phyloP scores from a whole-genome alignment of 208 protist species.

The Balamuthia mandrillaris region DNA sequence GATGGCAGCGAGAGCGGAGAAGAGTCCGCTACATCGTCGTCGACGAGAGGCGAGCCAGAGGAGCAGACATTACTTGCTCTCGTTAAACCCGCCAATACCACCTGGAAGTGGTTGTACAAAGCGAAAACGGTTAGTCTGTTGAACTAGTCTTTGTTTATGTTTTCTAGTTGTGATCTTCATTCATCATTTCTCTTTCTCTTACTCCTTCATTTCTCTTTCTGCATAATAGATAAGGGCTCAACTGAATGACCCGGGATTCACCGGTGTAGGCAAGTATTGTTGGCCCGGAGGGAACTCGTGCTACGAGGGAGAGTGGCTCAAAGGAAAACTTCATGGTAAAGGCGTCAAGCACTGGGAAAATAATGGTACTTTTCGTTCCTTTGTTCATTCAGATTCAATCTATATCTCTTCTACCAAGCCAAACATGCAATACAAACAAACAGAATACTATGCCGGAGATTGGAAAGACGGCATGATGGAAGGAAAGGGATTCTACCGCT shows the following conservation, averaged over 20 bases:
- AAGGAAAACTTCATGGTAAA: neutral
- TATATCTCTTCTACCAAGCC: too few species aligned
- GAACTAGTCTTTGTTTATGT: neutral
- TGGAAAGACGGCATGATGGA: slow-evolving; percentile 35
- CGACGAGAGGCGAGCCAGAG: too few species aligned
- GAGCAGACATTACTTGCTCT: too few species aligned
- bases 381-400: too few species aligned
- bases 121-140: neutral
- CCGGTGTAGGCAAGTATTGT: neutral
- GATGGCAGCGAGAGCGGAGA: too few species aligned
- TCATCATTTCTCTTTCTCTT: too few species aligned
- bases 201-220: neutral
- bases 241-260: neutral
- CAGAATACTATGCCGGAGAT: slow-evolving; percentile 22
- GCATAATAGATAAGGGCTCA: neutral
- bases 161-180: neutral
- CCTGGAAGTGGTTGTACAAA: slow-evolving; percentile 26
- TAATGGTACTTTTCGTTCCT: neutral
- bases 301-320: slow-evolving; percentile 26
- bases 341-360: slow-evolving; percentile 25
- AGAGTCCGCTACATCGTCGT: too few species aligned
- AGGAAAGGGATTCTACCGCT: neutral
- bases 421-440: neutral
- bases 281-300: neutral
- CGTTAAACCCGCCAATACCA: neutral